phyloP scores from a whole-genome alignment of 352 stramenopile species.

The Globisporangium irregulare region DNA sequence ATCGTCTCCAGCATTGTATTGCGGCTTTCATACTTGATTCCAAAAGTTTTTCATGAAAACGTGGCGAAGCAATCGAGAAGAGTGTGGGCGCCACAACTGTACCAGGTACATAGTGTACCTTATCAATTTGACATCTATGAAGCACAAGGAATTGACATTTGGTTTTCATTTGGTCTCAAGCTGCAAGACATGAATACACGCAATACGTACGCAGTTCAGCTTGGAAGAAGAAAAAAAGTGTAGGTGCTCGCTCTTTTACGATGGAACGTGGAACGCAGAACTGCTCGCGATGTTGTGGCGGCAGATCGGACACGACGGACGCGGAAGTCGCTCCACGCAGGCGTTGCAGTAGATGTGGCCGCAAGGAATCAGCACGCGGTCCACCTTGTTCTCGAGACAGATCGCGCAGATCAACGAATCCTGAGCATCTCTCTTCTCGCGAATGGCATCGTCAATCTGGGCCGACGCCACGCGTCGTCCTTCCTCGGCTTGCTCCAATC shows the following conservation, averaged over 20 bases:
- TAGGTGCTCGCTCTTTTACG: conserved; percentile 21
- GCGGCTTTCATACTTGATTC: too few species aligned
- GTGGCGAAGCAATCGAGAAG: too few species aligned
- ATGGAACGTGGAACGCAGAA: conserved; percentile 69
- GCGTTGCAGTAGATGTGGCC: conserved; percentile 77
- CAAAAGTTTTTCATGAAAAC: too few species aligned
- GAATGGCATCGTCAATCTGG: conserved; percentile 66
- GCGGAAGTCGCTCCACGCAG: conserved; percentile 63
- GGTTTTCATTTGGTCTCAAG: not conserved
- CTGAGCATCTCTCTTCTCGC: conserved; percentile 70
- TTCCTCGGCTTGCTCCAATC: conserved; percentile 63
- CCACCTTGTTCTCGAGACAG: conserved; percentile 78
- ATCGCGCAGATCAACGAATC: conserved; percentile 77
- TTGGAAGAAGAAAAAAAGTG: not conserved
- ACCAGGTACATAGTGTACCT: too few species aligned
- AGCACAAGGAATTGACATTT: too few species aligned
- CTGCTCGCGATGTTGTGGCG: conserved; percentile 55
- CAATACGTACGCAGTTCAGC: not conserved
- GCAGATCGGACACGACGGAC: conserved; percentile 67
- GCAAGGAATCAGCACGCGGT: conserved; percentile 79
- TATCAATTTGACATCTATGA: too few species aligned
- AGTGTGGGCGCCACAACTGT: too few species aligned
- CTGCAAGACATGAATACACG: not conserved
- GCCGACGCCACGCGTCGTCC: conserved; percentile 46
- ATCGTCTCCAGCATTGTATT: conserved; percentile 23